These are phyloP conservation scores for Alternaria rosae DNA, from an alignment of 2,329 filamentous ascomycete genomes.

Conservation along the genomic window DNA sequence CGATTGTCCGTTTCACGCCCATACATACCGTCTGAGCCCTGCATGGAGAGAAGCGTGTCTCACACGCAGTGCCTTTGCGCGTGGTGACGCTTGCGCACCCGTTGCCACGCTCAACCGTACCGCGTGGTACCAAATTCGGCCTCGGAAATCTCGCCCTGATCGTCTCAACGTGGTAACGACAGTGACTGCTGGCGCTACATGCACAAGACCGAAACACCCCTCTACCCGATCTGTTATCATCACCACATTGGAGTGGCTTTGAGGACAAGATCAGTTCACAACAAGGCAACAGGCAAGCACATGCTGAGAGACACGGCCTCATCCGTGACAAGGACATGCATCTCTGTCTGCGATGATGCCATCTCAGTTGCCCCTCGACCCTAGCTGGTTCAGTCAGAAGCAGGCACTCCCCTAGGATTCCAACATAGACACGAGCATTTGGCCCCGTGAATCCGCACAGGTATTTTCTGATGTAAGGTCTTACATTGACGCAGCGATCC, in stretches of 20 bases:
- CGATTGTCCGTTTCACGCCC: neutral
- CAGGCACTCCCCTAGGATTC: neutral
- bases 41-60: neutral
- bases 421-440: neutral
- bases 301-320: neutral
- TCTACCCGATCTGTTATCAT: neutral
- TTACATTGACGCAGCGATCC: neutral
- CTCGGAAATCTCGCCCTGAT: slow-evolving; percentile 1
- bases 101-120: slow-evolving; percentile 9
- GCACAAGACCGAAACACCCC: neutral
- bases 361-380: neutral
- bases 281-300: neutral
- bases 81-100: neutral
- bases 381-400: neutral
- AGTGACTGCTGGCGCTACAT: neutral
- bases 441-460: neutral
- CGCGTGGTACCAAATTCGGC: slow-evolving; percentile 7
- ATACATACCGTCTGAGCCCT: slow-evolving; percentile 2
- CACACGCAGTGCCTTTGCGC: slow-evolving; percentile 3
- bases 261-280: neutral
- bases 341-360: neutral
- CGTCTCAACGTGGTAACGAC: slow-evolving; percentile 6
- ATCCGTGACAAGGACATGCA: neutral
- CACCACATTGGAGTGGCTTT: neutral
- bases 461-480: neutral